phyloP scores from a whole-genome alignment of 2,329 filamentous ascomycete species.

The Talaromyces sp. region DNA sequence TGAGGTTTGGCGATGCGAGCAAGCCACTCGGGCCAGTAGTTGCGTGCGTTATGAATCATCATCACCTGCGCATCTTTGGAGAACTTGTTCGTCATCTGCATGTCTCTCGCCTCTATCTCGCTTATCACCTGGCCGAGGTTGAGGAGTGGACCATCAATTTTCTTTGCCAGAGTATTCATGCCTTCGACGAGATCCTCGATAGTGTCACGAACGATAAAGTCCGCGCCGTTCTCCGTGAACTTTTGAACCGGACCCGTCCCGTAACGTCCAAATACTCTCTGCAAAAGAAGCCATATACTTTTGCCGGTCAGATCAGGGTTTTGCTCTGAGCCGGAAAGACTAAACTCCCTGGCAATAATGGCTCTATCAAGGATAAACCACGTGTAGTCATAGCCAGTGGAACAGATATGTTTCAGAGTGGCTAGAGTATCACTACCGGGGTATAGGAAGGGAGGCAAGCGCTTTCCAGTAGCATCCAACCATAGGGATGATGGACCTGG shows the following conservation, averaged over 20 bases:
- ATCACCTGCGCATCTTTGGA: too few relatives aligned
- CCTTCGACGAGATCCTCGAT: not conserved
- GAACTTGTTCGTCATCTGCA: too few relatives aligned
- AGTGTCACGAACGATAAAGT: not conserved
- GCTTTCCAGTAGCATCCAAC: constrained; percentile 59
- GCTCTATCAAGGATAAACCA: constrained; percentile 60
- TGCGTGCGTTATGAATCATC: too few relatives aligned
- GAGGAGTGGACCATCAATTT: too few relatives aligned
- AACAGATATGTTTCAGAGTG: constrained; percentile 58
- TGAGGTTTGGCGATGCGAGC: too few relatives aligned
- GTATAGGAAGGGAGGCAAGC: constrained; percentile 55
- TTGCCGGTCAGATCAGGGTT: constrained; percentile 60
- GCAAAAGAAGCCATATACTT: constrained; percentile 50
- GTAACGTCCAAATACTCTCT: constrained; percentile 13
- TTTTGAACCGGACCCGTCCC: not conserved
- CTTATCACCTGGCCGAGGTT: too few relatives aligned
- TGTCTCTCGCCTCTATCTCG: too few relatives aligned
- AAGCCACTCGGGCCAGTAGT: too few relatives aligned
- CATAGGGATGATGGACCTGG: constrained; percentile 60
- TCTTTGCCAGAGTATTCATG: not conserved
- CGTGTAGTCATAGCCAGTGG: constrained; percentile 59
- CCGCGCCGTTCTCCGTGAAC: not conserved
- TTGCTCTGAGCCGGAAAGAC: constrained; percentile 60
- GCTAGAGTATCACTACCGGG: constrained; percentile 57
- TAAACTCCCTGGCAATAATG: constrained; percentile 60